A percentile compares a stretch with the other conserved stretches of the same genome.
These are phyloP conservation scores for Barnettozyma salicaria DNA, from an alignment of 805 yeast species.

Conservation along the genomic window DNA sequence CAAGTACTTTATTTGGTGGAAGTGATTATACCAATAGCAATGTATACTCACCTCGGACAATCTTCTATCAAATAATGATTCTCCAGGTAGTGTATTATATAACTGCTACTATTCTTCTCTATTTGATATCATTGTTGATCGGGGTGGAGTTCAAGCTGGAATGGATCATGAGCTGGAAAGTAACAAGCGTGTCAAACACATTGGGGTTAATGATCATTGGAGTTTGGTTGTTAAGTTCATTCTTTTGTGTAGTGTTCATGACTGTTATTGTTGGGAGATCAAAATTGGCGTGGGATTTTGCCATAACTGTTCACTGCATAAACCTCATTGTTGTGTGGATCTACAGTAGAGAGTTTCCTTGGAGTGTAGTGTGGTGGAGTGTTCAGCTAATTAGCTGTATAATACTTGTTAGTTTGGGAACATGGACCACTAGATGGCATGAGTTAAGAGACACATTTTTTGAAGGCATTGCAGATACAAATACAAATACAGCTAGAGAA, in stretches of 20 bases:
- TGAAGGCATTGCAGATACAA: constrained; percentile 69
- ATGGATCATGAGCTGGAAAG: constrained; percentile 80
- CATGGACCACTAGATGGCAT: constrained; percentile 88
- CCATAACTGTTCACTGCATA: constrained; percentile 83
- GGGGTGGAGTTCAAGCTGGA: constrained; percentile 64
- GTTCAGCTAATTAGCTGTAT: constrained; percentile 64
- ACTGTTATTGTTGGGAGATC: constrained; percentile 88
- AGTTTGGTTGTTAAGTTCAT: constrained; percentile 78
- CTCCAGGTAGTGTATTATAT: constrained; percentile 75
- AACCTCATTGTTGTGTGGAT: constrained; percentile 66
- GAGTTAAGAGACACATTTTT: constrained; percentile 87
- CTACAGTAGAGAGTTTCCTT: constrained; percentile 63
- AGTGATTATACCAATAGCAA: background rate
- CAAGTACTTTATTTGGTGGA: constrained; percentile 4
- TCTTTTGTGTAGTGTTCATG: constrained; percentile 77
- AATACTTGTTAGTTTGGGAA: constrained; percentile 72
- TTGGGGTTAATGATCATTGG: constrained; percentile 69
- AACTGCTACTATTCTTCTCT: constrained; percentile 63
- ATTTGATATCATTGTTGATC: constrained; percentile 55
- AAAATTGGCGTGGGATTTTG: constrained; percentile 94
- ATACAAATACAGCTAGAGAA: constrained; percentile 18
- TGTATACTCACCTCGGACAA: constrained; percentile 45
- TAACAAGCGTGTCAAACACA: constrained; percentile 66
- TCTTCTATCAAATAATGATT: constrained; percentile 65
- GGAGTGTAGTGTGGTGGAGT: constrained; percentile 75